These are phyloP conservation scores for Candida buenavistaensis DNA, from an alignment of 1,139 yeast genomes.

Conservation along the genomic window DNA sequence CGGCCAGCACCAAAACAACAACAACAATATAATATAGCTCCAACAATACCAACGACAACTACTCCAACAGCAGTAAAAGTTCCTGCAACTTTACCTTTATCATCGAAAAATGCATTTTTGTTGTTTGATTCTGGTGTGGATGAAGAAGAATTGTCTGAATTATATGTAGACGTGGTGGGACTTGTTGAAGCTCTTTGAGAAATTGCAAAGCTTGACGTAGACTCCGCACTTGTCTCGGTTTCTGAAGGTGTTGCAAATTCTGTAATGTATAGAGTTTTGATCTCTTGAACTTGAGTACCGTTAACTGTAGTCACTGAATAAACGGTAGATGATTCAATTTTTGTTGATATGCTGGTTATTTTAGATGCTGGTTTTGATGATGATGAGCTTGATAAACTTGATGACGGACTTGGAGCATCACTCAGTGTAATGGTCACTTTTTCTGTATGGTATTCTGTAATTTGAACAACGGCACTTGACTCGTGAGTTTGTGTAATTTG, in stretches of 20 bases:
- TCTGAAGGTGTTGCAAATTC: conserved; percentile 15
- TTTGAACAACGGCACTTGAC: conserved; percentile 11
- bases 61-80: conserved; percentile 70
- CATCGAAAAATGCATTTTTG: conserved; percentile 45
- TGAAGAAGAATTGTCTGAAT: conserved; percentile 5
- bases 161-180: conserved; percentile 9
- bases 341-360: conserved; percentile 4
- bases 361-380: conserved; percentile 8
- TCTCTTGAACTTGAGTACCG: conserved; percentile 21
- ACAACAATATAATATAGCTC: conserved; percentile 37
- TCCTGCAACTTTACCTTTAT: conserved; percentile 71
- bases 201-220: too few species aligned
- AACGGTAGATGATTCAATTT: conserved; percentile 14
- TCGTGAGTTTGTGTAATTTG: conserved; percentile 14
- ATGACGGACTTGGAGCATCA: conserved; percentile 20
- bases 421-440: conserved; percentile 11
- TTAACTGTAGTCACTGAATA: conserved; percentile 20
- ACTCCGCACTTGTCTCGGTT: too few species aligned
- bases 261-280: conserved; percentile 22
- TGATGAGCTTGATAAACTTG: conserved; percentile 13
- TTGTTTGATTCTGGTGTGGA: conserved; percentile 4
- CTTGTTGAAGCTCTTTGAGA: conserved; percentile 2
- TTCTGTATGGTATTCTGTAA: conserved; percentile 11
- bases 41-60: conserved; percentile 43
- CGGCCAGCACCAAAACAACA: conserved; percentile 23